Evolutionary conservation across 2,329 filamentous ascomycete species (phyloP).

Genomic region (Pezicula carpinea): DNA sequence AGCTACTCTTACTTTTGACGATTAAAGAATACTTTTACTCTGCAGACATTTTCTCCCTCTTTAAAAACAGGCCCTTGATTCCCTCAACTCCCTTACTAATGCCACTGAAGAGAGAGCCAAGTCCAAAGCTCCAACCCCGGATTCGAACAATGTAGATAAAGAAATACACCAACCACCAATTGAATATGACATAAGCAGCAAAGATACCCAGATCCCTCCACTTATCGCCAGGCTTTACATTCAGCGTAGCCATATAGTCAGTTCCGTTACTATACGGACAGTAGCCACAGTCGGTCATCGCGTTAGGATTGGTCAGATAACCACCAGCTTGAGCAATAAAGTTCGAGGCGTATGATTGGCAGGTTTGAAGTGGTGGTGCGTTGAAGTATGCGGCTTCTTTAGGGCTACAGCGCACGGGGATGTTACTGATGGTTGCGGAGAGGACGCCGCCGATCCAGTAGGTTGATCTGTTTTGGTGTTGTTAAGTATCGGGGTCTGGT

Average conservation of each 20-base stretch:
- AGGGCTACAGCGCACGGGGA: conserved; percentile 43
- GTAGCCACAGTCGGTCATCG: conserved; percentile 59
- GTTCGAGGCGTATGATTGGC: conserved; percentile 55
- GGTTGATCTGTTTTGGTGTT: conserved; percentile 59
- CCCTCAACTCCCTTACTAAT: conserved; percentile 36
- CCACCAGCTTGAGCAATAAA: conserved; percentile 52
- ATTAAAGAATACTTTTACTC: neutral
- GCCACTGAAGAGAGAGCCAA: conserved; percentile 50
- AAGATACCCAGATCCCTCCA: conserved; percentile 73
- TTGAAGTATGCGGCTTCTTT: conserved; percentile 59
- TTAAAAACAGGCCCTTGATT: conserved; percentile 27
- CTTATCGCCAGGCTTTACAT: conserved; percentile 51
- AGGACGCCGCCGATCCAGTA: conserved; percentile 71
- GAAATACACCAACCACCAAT: conserved; percentile 70
- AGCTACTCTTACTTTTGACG: neutral
- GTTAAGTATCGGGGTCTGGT: too few relatives aligned
- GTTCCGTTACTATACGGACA: conserved; percentile 59
- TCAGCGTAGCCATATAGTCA: conserved; percentile 59
- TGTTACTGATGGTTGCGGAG: conserved; percentile 52
- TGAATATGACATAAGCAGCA: conserved; percentile 63
- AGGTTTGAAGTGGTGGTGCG: conserved; percentile 60
- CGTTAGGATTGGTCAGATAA: conserved; percentile 59
- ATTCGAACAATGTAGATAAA: conserved; percentile 72
- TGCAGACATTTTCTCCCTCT: conserved; percentile 6
- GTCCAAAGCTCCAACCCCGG: conserved; percentile 65